A percentile compares a stretch with the other conserved stretches of the same genome.
Evolutionary conservation across 1,139 yeast genomes (phyloP).

Genomic region (Geotrichum aggregatum): DNA sequence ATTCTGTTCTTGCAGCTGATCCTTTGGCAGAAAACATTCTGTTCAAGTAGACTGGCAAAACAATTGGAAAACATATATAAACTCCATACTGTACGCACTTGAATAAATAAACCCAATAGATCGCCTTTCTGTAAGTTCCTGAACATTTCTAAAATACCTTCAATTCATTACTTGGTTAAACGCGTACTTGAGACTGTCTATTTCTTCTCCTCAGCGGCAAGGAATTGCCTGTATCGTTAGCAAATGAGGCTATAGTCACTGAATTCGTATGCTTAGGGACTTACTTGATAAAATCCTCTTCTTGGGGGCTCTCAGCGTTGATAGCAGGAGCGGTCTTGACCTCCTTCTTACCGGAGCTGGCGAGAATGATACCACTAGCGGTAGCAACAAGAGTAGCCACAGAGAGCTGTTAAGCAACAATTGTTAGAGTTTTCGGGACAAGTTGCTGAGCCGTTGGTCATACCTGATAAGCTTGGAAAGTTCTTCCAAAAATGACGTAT

Average conservation of each 20-base stretch:
- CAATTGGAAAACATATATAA: not conserved
- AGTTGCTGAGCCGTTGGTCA: no score
- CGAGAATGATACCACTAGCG: conserved; percentile 33
- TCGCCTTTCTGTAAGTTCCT: not conserved
- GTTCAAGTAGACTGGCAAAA: no score
- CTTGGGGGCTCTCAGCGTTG: conserved; percentile 71
- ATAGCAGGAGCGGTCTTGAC: conserved; percentile 62
- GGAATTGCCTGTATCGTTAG: conserved; percentile 16
- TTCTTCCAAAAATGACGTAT: conserved; percentile 70
- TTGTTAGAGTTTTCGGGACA: no score
- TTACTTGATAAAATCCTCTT: conserved; percentile 67
- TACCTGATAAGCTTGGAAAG: conserved; percentile 67
- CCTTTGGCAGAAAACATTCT: conserved; percentile 79
- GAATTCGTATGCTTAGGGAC: conserved; percentile 24
- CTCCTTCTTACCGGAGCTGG: conserved; percentile 39
- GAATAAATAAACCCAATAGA: not conserved
- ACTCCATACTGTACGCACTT: not conserved
- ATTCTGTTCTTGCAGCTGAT: conserved; percentile 68
- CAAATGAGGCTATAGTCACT: not conserved
- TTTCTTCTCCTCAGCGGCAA: conserved; percentile 23
- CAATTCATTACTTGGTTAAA: conserved; percentile 6
- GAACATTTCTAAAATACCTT: conserved; percentile 3
- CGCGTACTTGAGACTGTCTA: conserved; percentile 7
- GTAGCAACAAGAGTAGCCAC: conserved; percentile 38
- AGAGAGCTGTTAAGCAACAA: conserved; percentile 38